Evolutionary conservation across 2,329 filamentous ascomycete species (phyloP), one percentile per base, ranked within the genome.

Genomic region (Nemania serpens): DNA sequence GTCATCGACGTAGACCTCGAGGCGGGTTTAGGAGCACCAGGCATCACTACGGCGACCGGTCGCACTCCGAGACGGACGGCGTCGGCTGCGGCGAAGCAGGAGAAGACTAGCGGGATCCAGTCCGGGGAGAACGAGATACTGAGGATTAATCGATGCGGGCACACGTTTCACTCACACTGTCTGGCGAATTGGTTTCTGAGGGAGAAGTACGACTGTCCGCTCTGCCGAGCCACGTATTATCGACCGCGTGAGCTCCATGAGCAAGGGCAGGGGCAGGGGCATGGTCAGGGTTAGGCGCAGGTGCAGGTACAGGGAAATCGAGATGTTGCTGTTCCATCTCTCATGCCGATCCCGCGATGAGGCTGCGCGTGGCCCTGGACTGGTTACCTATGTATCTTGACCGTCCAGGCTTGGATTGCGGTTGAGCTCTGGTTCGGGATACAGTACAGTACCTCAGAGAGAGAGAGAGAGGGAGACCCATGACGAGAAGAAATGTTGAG

Each of bases 101-200:
- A 45, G 49, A 54, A 55, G 43, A 25, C 29, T 1, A 51, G 46
- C 11, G 12, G 52, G 18, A 20, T 57, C 10, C 65, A 67, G 25
- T 63, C 63, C 0, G 53, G 58, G 25, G 66, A 71, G 5, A 70
- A 74, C 52, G 75, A 78, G 3, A 66, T 78, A 3, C 33, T 80
- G 51, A 75, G 70, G 73, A 75, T 59, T 63, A 75, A 75, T 45
- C 65, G 55, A 18, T 80, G 77, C 42, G 71, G 70, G 1, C 78
- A 79, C 43, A 65, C 71, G 1, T 80, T 78, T 55, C 77, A 79
- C 63, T 71, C 74, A 5, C 71, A 70, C 7, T 79, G 78, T 22
- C 68, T 80, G 22, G 73, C 71, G 2, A 73, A 71, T 0, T 80
- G 77, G 77, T 77, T 77, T 52, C 58, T 77, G 36, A 70, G 72